Base-by-base conservation (phyloP, 208 protist species). In the Wallacemonas sp. region DNA sequence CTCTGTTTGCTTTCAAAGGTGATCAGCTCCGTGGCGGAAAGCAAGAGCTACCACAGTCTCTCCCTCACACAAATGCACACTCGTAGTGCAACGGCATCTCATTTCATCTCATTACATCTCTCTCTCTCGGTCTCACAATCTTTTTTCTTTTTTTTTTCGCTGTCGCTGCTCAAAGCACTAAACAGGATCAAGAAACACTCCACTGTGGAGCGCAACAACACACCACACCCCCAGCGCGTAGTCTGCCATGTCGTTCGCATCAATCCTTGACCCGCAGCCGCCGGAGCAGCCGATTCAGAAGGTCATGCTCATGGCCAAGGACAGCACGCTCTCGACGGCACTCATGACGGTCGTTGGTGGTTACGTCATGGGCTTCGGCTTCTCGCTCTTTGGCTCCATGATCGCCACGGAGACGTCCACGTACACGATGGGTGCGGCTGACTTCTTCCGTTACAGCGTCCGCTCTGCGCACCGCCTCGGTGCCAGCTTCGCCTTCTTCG, bases 331-430 rank as follows among this genome's bases (percentile, higher is more conserved):
- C 21, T 61, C 79, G 24, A 87, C 82, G 0, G 85, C 85, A 2
- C 24, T 74, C 23, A 65, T 85, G 66, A 90, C 81, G 44, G 86
- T 92, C 8, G 66, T 81, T 2, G 89, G 80, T 29, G 92, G 92
- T 47, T 97, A 96, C 74, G 55, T 94, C 36, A 94, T 97, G 84
- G 92, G 92, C 29, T 86, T 79, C 27, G 88, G 74, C 39, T 95
- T 97, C 68, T 90, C 83, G 21, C 78, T 97, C 57, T 97, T 97
- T 61, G 89, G 90, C 16, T 72, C 88, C 4, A 91, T 97, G 85
- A 91, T 97, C 43, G 78, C 74, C 32, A 87, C 81, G 2, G 87
- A 96, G 75, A 94, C 85, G 11, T 48, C 81, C 8, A 96, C 90
- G 58, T 88, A 97, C 79, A 78, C 68, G 12, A 95, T 97, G 87